Percentiles rank a stretch among this genome's conserved stretches.
Evolutionary conservation across 2,329 filamentous ascomycete species (phyloP).

Genomic region (Orbilia blumenaviensis): DNA sequence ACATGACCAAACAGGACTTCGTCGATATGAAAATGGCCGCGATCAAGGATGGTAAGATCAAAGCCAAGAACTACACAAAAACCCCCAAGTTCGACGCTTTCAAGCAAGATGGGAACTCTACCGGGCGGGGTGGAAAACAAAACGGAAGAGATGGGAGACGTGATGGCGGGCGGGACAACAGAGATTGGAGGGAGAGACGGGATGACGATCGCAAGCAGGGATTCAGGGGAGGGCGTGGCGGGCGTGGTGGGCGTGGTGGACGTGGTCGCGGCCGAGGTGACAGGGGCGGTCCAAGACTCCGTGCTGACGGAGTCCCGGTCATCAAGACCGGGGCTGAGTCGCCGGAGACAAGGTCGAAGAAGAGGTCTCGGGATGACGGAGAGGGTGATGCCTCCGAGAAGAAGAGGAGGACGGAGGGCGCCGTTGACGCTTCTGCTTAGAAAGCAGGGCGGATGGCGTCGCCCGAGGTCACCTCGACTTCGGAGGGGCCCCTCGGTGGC

Average conservation of each 20-base stretch:
- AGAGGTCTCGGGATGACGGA: slow-evolving; percentile 27
- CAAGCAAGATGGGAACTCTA: slow-evolving; percentile 59
- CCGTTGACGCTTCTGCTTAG: slow-evolving; percentile 30
- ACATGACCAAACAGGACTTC: slow-evolving; percentile 87
- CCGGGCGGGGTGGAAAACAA: slow-evolving; percentile 20
- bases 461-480: background rate
- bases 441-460: background rate
- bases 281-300: slow-evolving; percentile 18
- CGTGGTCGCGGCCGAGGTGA: slow-evolving; percentile 61
- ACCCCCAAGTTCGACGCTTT: slow-evolving; percentile 61
- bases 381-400: background rate
- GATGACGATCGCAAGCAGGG: slow-evolving; percentile 61
- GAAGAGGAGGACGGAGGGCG: slow-evolving; percentile 18
- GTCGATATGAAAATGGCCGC: slow-evolving; percentile 78
- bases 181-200: slow-evolving; percentile 61
- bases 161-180: slow-evolving; percentile 60
- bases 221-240: slow-evolving; percentile 63
- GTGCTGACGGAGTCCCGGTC: slow-evolving; percentile 37
- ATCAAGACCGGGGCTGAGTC: background rate
- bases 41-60: slow-evolving; percentile 75
- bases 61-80: slow-evolving; percentile 64
- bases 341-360: slow-evolving; percentile 17
- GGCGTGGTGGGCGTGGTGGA: slow-evolving; percentile 29
- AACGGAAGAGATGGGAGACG: slow-evolving; percentile 16
- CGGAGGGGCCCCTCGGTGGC: too few species aligned